Base-by-base conservation (phyloP, 805 yeast species). In the Blastobotrys terrestris region DNA sequence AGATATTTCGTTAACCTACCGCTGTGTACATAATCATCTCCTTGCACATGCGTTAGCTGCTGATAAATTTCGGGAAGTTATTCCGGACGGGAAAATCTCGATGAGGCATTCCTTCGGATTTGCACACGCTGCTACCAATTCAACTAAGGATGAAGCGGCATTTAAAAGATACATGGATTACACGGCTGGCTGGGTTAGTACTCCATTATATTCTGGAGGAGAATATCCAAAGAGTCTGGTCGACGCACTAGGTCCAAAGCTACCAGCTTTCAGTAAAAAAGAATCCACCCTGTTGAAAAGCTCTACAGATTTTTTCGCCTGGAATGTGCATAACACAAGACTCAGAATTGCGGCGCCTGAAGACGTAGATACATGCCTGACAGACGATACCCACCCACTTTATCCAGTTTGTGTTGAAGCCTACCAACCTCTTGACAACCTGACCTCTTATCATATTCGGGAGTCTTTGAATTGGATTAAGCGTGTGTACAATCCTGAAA, bases 221-320 rank as follows among this genome's bases (percentile, higher is more conserved):
- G 67, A 69, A 48, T 66, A 63, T 44, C 71, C 72, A 3, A 58
- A 60, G 31, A 49, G 60, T 5, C 55, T 61, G 56, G 58, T 55
- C 16, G 59, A 60, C 16, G 57, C 66, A 11, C 59, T 65, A 31
- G 58, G 63, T n/a, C 54, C 50, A 3, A 48, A 40, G 40, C 53
- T 60, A 18, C 67, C 66, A 11, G 35, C 20, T 5, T 64, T 67
- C 58, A 60, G 68, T 3, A 58, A 45, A 2, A 67, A 62, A n/a
- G 70, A 69, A 53, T 58, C 63, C 44, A 31, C 44, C 35, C 52
- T 57, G 14, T 59, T 68, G 18, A 51, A 62, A 14, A 62, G 63
- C 14, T 59, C 66, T 3, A 45, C 64, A 6, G 73, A 69, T 50
- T 69, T 65, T 60, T 67, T 66, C 48, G 72, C 71, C 18, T 59